A percentile compares a stretch with the other conserved stretches of the same genome.
Conservation (phyloP, 2,329 filamentous ascomycete genomes). For the Xylariomycetidae sp. region DNA sequence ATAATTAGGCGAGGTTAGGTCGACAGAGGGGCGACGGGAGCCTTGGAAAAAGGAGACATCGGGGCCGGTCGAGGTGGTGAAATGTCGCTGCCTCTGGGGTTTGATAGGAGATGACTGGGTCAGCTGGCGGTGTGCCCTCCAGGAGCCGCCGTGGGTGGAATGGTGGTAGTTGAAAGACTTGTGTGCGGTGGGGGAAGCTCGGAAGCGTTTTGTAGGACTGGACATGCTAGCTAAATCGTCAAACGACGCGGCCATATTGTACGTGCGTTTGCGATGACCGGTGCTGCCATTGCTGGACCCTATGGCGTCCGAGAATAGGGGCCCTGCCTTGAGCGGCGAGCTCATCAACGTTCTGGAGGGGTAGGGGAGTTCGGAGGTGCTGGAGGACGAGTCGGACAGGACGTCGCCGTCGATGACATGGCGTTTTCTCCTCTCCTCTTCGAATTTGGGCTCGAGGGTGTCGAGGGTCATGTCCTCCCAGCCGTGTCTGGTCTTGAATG, state of each 20-base stretch:
- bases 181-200: conserved; percentile 58
- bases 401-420: conserved; percentile 67
- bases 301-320: conserved; percentile 80
- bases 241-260: conserved; percentile 55
- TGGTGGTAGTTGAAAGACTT: conserved; percentile 53
- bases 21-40: conserved; percentile 62
- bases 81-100: conserved; percentile 68
- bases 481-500: conserved; percentile 95
- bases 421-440: conserved; percentile 73
- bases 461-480: conserved; percentile 88
- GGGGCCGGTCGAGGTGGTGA: conserved; percentile 65
- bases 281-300: conserved; percentile 65
- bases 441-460: conserved; percentile 77
- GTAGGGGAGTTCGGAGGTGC: conserved; percentile 72
- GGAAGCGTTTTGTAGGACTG: conserved; percentile 65
- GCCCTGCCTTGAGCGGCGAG: conserved; percentile 70
- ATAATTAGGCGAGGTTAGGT: conserved; percentile 56
- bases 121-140: conserved; percentile 73
- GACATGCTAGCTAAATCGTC: conserved; percentile 50
- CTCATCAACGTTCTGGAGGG: conserved; percentile 68
- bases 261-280: conserved; percentile 61
- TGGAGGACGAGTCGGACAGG: conserved; percentile 82
- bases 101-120: conserved; percentile 86
- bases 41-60: conserved; percentile 76
- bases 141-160: conserved; percentile 54